Evolutionary conservation across 1,284 basidiomycete species (phyloP), one percentile per base, ranked within the genome.

Genomic region (Sanghuangporus weigelae): DNA sequence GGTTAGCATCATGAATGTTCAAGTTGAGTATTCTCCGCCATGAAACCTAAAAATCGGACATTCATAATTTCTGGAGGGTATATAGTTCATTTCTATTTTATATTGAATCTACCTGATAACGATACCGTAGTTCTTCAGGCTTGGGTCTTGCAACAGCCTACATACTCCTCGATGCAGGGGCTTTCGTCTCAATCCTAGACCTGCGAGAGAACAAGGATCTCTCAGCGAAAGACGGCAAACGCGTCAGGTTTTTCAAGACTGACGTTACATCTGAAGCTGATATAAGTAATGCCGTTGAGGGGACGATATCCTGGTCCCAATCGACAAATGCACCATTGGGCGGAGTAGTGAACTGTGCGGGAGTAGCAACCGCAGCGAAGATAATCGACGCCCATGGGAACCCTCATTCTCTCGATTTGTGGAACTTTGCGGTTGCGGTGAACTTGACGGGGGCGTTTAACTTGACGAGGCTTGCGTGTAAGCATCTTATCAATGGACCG

Each of bases 391-490:
- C 74, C 1, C 67, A 78, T 19, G 77, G 78, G 38, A 73, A 79
- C 54, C 76, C 81, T 0, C 81, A 83, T 66, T 73, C 77, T 8
- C 72, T 82, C 26, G 81, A 81, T 49, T 67, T 81, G 0, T 85
- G 82, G 81, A 74, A 84, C 57, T 79, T 82, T 62, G 75, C 77
- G 2, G 66, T 84, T 10, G 77, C 71, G 8, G 78, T 84, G 42
- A 85, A 85, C 66, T 71, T 84, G 21, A 80, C 81, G 1, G 83
- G 82, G 38, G 75, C 79, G 1, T 84, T 84, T 73, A 81, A 85
- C 67, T 74, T 84, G 46, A 81, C 81, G 14, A 74, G 83, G n/a
- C 71, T 83, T 21, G 81, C 75, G 26, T 73, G 82, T 63, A 75
- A 80, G 65, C 76, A 84, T 66, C 73, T 85, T 35, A 73, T 80